Conservation (phyloP, 352 stramenopile genomes). For the Thraustotheca clavata region DNA sequence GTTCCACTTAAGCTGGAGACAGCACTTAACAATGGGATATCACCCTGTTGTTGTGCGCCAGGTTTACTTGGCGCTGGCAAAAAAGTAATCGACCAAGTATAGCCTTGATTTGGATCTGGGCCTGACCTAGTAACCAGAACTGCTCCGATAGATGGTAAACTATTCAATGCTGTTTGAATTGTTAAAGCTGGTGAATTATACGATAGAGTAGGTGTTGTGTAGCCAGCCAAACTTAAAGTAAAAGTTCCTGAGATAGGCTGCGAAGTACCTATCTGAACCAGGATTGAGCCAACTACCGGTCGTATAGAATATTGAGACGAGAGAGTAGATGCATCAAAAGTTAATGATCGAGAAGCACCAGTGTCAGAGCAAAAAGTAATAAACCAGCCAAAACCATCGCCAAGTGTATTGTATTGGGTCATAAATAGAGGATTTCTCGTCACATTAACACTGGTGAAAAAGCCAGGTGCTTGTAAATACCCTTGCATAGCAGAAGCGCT, state of each 20-base stretch:
- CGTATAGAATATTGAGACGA: slow-evolving; percentile 23
- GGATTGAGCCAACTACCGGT: slow-evolving; percentile 26
- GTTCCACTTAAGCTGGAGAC: slow-evolving; percentile 11
- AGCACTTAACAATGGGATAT: neutral
- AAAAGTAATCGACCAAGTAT: slow-evolving; percentile 35
- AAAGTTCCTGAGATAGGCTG: slow-evolving; percentile 29
- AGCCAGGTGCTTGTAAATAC: slow-evolving; percentile 25
- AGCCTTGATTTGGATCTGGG: slow-evolving; percentile 29
- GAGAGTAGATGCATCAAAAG: slow-evolving; percentile 27
- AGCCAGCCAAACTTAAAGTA: slow-evolving; percentile 29
- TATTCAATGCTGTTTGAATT: slow-evolving; percentile 31
- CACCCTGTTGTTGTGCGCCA: neutral
- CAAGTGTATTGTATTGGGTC: slow-evolving; percentile 25
- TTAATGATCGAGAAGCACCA: slow-evolving; percentile 21
- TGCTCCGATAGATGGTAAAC: slow-evolving; percentile 21
- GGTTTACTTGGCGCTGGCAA: slow-evolving; percentile 4
- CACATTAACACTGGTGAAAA: slow-evolving; percentile 27
- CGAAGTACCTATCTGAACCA: slow-evolving; percentile 28
- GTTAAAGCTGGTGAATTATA: slow-evolving; percentile 34
- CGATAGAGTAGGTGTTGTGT: slow-evolving; percentile 32
- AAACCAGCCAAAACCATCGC: slow-evolving; percentile 41
- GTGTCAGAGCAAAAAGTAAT: slow-evolving; percentile 40
- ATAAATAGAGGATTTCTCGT: slow-evolving; percentile 26
- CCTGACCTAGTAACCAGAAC: slow-evolving; percentile 28
- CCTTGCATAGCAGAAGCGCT: slow-evolving; percentile 24